Evolutionary conservation across 2,329 filamentous ascomycete species (phyloP).

Genomic region (Xylariaceae sp.): DNA sequence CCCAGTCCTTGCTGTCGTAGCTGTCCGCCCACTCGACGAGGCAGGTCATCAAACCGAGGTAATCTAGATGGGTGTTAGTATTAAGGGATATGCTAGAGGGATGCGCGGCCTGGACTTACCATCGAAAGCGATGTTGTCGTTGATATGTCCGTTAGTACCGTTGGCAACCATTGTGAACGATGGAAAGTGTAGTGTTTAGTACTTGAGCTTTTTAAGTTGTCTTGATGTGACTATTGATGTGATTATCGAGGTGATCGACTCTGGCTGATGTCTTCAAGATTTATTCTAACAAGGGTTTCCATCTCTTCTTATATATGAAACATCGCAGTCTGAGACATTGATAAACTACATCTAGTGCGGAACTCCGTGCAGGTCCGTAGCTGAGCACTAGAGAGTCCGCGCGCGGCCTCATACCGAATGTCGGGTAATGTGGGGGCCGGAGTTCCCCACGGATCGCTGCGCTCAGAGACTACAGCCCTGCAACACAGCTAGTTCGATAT

Average conservation of each 20-base stretch:
- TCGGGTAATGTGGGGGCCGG: conserved; percentile 9
- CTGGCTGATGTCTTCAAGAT: not conserved
- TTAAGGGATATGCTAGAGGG: not conserved
- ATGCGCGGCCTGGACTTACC: conserved; percentile 20
- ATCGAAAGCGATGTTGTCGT: conserved; percentile 35
- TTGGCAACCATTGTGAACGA: conserved; percentile 20
- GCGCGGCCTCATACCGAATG: not conserved
- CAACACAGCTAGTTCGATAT: too few species aligned
- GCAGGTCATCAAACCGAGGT: conserved; percentile 41
- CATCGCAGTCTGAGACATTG: not conserved
- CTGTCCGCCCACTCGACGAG: conserved; percentile 66
- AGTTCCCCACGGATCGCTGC: conserved; percentile 23
- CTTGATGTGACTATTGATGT: not conserved
- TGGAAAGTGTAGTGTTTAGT: not conserved
- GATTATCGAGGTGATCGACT: not conserved
- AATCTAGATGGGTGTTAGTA: conserved; percentile 31
- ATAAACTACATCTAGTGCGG: conserved; percentile 1
- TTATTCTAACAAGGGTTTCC: not conserved
- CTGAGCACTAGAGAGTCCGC: too few species aligned
- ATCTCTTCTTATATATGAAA: conserved; percentile 1
- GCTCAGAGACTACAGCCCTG: not conserved
- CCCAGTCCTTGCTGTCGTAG: conserved; percentile 70
- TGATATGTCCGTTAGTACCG: not conserved
- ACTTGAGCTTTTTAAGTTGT: not conserved
- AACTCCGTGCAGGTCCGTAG: conserved; percentile 13